Evolutionary conservation across 2,329 filamentous ascomycete genomes (phyloP), one percentile per base, ranked within the genome.

Genomic region (Cercospora sesami): DNA sequence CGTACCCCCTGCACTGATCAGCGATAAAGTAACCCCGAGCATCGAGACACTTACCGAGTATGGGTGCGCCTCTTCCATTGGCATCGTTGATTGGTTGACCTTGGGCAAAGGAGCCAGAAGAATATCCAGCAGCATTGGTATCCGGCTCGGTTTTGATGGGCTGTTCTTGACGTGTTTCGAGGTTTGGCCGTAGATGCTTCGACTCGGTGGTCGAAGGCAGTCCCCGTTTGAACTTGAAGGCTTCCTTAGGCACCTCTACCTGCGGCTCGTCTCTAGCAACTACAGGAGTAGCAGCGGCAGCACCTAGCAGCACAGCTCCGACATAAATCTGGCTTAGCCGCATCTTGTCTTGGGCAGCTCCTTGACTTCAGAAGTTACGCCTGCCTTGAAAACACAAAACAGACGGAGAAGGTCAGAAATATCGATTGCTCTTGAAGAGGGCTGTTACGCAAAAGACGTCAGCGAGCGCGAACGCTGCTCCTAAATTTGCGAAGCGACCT

Each of bases 71-170:
- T 73, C 87, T 89, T 42, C 86, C 86, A 30, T 82, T 83, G 30
- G 83, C 82, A 31, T 79, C 83, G 73, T 86, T 85, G 70, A 85
- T 84, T 8, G 88, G 87, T 68, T 89, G 81, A 5, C 86, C 87
- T 53, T 86, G 75, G 9, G 76, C 74, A 72, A 87, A 87, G 5
- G 33, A 42, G 39, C 65, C 65, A n/a, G 62, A 45, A 21, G 63
- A 61, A 30, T 68, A 70, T 33, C 79, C 68, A 66, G 78, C 68
- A 67, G 42, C 62, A 18, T 33, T 68, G 28, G 63, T 59, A 28
- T 70, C 68, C 26, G 68, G 68, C n/a, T 26, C 65, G 12, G 30
- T 33, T 9, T 28, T 18, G 28, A 59, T 31, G 21, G 55, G 55
- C 9, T 33, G 55, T 16, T 77, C 64, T 45, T 71, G 39, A 58